Evolutionary conservation across 1,284 basidiomycete species (phyloP).

Genomic region (Meira nashicola): DNA sequence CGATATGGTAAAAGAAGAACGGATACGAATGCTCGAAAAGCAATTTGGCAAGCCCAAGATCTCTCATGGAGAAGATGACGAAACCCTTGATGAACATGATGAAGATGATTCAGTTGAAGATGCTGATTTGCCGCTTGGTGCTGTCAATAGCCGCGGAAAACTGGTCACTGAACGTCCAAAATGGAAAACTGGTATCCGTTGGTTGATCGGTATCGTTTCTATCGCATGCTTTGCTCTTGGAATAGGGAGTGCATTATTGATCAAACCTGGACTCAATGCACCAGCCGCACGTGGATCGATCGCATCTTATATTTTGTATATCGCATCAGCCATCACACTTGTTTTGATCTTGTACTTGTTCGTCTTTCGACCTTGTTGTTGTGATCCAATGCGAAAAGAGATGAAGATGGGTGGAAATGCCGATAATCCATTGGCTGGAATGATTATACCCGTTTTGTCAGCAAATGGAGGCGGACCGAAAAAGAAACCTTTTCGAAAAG

Average conservation of each 20-base stretch:
- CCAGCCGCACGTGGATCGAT: conserved; percentile 17
- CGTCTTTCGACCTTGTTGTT: conserved; percentile 24
- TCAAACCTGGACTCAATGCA: conserved; percentile 21
- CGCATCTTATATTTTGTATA: conserved; percentile 30
- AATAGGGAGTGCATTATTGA: conserved; percentile 29
- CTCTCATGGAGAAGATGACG: conserved; percentile 22
- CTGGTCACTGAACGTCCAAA: conserved; percentile 25
- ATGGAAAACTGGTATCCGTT: conserved; percentile 20
- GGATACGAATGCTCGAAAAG: conserved; percentile 42
- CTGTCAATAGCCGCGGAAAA: conserved; percentile 22
- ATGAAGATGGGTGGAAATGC: conserved; percentile 16
- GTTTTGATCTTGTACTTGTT: conserved; percentile 26
- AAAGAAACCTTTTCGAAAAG: conserved; percentile 21
- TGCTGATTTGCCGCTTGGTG: conserved; percentile 23
- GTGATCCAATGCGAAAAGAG: conserved; percentile 15
- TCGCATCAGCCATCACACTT: conserved; percentile 19
- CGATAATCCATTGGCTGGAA: conserved; percentile 18
- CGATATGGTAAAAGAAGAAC: conserved; percentile 37
- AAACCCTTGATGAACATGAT: not conserved
- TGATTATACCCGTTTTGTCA: conserved; percentile 33
- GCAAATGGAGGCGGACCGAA: conserved; percentile 12
- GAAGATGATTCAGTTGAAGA: conserved; percentile 17
- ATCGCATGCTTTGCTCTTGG: conserved; percentile 24
- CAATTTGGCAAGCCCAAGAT: conserved; percentile 35
- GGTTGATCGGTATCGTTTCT: conserved; percentile 24